Conservation (phyloP, 2,329 filamentous ascomycete species). For the Calonectria pseudoreteaudii region DNA sequence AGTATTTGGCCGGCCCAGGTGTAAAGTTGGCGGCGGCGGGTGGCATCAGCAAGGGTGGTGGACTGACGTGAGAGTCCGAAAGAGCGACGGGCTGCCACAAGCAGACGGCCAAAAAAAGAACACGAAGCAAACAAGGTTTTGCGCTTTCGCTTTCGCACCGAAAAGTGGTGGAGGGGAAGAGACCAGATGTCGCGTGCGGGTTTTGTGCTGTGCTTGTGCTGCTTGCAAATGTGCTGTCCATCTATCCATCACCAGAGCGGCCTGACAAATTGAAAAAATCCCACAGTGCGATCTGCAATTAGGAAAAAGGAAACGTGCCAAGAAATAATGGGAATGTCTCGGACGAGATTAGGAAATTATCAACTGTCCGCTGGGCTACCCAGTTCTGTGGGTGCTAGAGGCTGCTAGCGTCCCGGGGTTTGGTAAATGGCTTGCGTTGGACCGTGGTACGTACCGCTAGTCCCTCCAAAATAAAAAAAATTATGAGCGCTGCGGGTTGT, state of each 20-base stretch:
- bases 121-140: not conserved
- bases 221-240: not conserved
- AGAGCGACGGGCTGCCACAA: conserved; percentile 12
- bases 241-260: too few relatives aligned
- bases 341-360: conserved; percentile 13
- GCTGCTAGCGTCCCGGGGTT: not conserved
- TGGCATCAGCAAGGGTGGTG: conserved; percentile 12
- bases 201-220: not conserved
- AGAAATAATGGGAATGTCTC: conserved; percentile 4
- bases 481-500: conserved; percentile 7
- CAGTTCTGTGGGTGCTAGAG: conserved; percentile 2
- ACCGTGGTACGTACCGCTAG: not conserved
- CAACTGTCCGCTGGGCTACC: not conserved
- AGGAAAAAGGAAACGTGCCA: not conserved
- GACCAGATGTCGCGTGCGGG: not conserved
- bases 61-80: conserved; percentile 22
- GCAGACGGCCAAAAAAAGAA: conserved; percentile 5
- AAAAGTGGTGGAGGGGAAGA: not conserved
- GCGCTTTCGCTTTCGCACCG: conserved; percentile 7
- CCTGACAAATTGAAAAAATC: not conserved
- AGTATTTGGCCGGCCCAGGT: not conserved
- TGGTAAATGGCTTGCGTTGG: conserved; percentile 10
- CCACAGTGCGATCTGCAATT: not conserved
- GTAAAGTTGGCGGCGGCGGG: not conserved
- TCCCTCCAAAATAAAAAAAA: not conserved